Conservation (phyloP, 257 asterid species). For the Solanum chmielewskii region DNA sequence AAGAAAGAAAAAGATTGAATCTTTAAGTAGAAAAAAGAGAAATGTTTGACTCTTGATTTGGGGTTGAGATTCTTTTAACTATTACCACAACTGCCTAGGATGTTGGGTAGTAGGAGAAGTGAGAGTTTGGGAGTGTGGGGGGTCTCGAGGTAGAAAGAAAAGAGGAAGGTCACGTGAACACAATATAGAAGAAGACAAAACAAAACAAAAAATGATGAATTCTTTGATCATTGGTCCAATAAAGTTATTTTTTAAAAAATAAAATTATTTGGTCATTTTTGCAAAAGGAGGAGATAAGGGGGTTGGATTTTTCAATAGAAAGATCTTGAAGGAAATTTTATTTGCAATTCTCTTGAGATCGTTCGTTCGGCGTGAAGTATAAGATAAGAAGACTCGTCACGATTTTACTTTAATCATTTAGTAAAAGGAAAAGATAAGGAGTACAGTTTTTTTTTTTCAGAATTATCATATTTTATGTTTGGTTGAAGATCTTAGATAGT, state of each 20-base stretch:
- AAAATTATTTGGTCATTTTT: not conserved
- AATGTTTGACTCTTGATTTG: conserved; percentile 11
- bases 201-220: conserved; percentile 7
- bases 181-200: conserved; percentile 36
- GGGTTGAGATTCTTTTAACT: not conserved
- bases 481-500: rapidly evolving
- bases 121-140: not conserved
- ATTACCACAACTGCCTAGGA: not conserved
- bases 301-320: conserved; percentile 9
- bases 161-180: conserved; percentile 41
- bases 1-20: not conserved
- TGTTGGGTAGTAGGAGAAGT: not conserved
- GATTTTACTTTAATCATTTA: too few species aligned
- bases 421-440: too few species aligned
- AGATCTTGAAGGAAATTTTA: not conserved
- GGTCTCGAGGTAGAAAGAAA: conserved; percentile 23
- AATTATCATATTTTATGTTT: too few species aligned
- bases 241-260: not conserved
- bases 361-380: too few species aligned
- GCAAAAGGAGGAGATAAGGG: not conserved
- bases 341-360: not conserved
- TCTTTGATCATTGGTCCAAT: not conserved
- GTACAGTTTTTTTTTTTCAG: too few species aligned
- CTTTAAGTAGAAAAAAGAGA: not conserved
- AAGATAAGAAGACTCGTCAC: too few species aligned